Percentiles rank a stretch among this genome's conserved stretches.
Evolutionary conservation across 2,329 filamentous ascomycete genomes (phyloP).

Genomic region (Monosporascus cannonballus): DNA sequence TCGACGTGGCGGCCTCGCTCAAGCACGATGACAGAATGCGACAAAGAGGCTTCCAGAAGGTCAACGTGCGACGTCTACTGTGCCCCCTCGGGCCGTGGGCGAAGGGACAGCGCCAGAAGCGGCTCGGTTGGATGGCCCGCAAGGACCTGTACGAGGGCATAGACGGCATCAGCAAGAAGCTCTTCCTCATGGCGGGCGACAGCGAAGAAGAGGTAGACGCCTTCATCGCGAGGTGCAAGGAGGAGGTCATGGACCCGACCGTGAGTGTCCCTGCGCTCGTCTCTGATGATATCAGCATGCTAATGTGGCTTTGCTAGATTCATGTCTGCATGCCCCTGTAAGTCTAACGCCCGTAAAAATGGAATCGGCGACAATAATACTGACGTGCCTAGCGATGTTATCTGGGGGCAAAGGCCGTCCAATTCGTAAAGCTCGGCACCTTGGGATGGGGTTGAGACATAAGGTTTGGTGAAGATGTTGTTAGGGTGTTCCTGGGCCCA

Average conservation of each 20-base stretch:
- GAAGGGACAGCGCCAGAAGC: conserved; percentile 15
- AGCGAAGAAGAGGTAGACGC: conserved; percentile 8
- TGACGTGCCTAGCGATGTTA: conserved; percentile 5
- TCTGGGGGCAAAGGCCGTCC: conserved; percentile 11
- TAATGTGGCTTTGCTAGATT: conserved; percentile 4
- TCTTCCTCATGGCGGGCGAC: conserved; percentile 24
- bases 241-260: conserved; percentile 8
- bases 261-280: background rate
- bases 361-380: background rate
- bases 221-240: conserved; percentile 8
- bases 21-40: conserved; percentile 12
- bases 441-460: background rate
- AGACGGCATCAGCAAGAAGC: conserved; percentile 15
- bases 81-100: conserved; percentile 15
- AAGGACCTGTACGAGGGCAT: conserved; percentile 17
- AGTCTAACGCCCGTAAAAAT: background rate
- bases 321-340: conserved; percentile 12
- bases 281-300: background rate
- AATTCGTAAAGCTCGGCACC: conserved; percentile 1
- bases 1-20: conserved; percentile 7
- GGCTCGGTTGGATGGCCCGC: conserved; percentile 15
- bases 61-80: conserved; percentile 11
- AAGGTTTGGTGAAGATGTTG: background rate
- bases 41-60: conserved; percentile 12
- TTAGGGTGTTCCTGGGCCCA: background rate